These are phyloP conservation scores for Diversispora eburnea DNA, from an alignment of 192 early-diverging fungal genomes.

Conservation along the genomic window DNA sequence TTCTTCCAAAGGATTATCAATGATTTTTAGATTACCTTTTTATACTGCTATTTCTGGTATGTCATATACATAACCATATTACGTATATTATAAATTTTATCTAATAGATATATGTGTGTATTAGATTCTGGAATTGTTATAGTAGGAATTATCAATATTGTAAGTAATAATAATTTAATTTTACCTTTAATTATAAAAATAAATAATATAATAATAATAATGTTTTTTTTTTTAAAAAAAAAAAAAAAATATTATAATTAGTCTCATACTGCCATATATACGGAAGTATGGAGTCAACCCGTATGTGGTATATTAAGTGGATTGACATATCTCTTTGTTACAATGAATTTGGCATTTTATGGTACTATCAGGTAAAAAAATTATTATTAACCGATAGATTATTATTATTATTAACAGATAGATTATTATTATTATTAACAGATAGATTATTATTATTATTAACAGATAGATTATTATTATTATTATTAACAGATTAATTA, in stretches of 20 bases:
- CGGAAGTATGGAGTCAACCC: neutral
- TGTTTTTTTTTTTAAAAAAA: too few relatives aligned
- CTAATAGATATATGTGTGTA: neutral
- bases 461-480: neutral
- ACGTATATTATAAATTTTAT: neutral
- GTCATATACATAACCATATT: neutral
- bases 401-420: too few relatives aligned
- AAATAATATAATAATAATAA: neutral
- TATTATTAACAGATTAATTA: neutral
- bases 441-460: neutral
- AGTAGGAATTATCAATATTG: neutral
- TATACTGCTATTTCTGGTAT: conserved; percentile 11
- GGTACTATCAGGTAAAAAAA: neutral
- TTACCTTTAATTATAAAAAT: neutral
- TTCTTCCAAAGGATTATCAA: neutral
- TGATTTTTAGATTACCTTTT: conserved; percentile 6
- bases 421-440: neutral
- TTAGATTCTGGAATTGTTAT: neutral
- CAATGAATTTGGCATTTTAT: neutral
- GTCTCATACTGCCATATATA: neutral
- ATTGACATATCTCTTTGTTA: neutral
- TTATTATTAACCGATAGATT: neutral
- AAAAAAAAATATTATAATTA: too few relatives aligned
- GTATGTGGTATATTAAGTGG: neutral
- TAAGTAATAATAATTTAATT: neutral